Percentiles rank a stretch among this genome's conserved stretches.
Evolutionary conservation across 306 rosid genomes (phyloP).

Genomic region (Sophora flavescens): DNA sequence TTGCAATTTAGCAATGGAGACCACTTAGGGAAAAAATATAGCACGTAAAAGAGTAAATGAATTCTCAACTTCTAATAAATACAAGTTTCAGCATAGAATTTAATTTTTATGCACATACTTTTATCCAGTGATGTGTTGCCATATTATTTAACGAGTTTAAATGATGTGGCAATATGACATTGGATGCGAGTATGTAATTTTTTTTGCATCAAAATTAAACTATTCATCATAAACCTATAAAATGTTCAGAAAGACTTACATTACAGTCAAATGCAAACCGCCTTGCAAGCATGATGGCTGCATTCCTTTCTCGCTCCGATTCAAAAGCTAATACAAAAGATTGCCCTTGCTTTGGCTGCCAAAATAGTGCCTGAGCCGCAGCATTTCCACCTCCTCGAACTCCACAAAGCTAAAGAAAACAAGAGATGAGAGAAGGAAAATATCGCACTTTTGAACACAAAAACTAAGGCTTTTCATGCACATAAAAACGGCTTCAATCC

Average conservation of each 20-base stretch:
- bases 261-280: conserved; percentile 96
- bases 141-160: too few relatives aligned
- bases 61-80: neutral
- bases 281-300: conserved; percentile 96
- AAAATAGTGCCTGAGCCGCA: conserved; percentile 85
- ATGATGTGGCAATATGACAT: too few relatives aligned
- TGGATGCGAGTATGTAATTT: too few relatives aligned
- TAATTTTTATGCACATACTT: neutral
- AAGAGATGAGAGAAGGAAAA: neutral
- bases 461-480: neutral
- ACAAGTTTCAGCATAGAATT: neutral
- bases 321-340: conserved; percentile 92
- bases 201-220: too few relatives aligned
- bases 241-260: conserved; percentile 61
- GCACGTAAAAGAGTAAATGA: neutral
- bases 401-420: conserved; percentile 80
- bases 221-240: neutral
- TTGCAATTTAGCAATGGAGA: conserved; percentile 34
- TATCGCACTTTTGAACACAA: neutral
- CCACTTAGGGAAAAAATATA: neutral
- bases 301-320: conserved; percentile 94
- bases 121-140: too few relatives aligned
- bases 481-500: neutral
- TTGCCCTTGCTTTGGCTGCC: conserved; percentile 89
- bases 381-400: conserved; percentile 99